These are phyloP conservation scores for Candida piceae DNA, from an alignment of 805 yeast species.

Conservation along the genomic window DNA sequence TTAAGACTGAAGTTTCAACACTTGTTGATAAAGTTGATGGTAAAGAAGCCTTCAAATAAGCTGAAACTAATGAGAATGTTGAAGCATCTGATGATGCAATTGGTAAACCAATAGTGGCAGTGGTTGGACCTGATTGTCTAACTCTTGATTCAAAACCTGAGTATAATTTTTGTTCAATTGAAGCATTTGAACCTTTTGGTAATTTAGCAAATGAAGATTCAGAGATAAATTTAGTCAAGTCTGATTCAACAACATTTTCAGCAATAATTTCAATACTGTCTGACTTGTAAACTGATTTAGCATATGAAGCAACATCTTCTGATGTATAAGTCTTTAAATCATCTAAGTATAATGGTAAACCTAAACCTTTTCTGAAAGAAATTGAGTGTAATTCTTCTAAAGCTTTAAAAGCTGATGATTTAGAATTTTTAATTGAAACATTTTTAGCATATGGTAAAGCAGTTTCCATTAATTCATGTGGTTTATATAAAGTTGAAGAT, in stretches of 20 bases:
- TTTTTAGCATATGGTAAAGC: constrained; percentile 73
- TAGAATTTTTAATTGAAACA: constrained; percentile 51
- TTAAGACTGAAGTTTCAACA: constrained; percentile 48
- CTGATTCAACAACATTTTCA: constrained; percentile 67
- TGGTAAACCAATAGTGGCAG: constrained; percentile 81
- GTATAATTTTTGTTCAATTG: constrained; percentile 36
- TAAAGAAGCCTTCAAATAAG: constrained; percentile 51
- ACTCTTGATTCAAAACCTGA: constrained; percentile 67
- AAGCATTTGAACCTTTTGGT: constrained; percentile 53
- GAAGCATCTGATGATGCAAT: constrained; percentile 58
- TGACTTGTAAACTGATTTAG: constrained; percentile 61
- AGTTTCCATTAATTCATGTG: constrained; percentile 77
- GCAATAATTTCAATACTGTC: constrained; percentile 69
- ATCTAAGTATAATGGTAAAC: constrained; percentile 74
- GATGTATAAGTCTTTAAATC: constrained; percentile 51
- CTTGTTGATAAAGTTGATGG: constrained; percentile 49
- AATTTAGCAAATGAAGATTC: constrained; percentile 62
- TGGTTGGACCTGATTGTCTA: constrained; percentile 58
- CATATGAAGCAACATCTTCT: constrained; percentile 64
- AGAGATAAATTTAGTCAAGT: constrained; percentile 60
- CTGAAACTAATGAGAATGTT: constrained; percentile 63
- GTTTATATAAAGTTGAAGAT: constrained; percentile 66
- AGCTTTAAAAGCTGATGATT: constrained; percentile 54
- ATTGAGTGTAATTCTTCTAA: constrained; percentile 73
- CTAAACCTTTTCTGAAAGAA: constrained; percentile 84